Percentiles rank a stretch among this genome's conserved stretches.
Evolutionary conservation across 345 rosid genomes (phyloP).

Genomic region (Ricinus communis): DNA sequence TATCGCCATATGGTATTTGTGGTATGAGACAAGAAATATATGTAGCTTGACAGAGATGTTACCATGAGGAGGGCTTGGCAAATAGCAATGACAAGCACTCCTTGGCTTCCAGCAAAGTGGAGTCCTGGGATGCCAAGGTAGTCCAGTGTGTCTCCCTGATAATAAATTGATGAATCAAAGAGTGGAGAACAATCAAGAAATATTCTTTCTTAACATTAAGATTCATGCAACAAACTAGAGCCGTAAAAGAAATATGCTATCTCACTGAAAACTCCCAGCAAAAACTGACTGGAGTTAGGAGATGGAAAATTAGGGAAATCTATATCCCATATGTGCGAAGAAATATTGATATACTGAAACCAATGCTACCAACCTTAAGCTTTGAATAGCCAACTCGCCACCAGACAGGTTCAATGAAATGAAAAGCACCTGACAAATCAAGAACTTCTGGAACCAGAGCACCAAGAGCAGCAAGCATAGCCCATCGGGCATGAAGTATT

Average conservation of each 20-base stretch:
- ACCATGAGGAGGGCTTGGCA: conserved; percentile 94
- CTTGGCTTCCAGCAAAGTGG: conserved; percentile 95
- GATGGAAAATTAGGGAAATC: not conserved
- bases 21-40: not conserved
- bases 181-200: not conserved
- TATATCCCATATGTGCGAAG: not conserved
- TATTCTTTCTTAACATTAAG: not conserved
- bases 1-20: too few relatives aligned
- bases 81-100: conserved; percentile 75
- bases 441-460: conserved; percentile 79
- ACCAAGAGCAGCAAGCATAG: conserved; percentile 93
- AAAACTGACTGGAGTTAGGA: not conserved
- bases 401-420: conserved; percentile 87
- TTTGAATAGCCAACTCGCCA: conserved; percentile 95
- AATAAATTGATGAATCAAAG: conserved; percentile 8
- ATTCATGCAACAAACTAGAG: not conserved
- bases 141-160: conserved; percentile 86
- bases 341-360: not conserved
- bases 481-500: conserved; percentile 97
- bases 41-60: conserved; percentile 2
- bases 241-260: not conserved
- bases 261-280: not conserved
- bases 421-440: conserved; percentile 66
- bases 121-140: conserved; percentile 93
- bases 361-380: conserved; percentile 54